Conservation (phyloP, 176 grass and related monocot genomes). For the Pontederia paniculata region DNA sequence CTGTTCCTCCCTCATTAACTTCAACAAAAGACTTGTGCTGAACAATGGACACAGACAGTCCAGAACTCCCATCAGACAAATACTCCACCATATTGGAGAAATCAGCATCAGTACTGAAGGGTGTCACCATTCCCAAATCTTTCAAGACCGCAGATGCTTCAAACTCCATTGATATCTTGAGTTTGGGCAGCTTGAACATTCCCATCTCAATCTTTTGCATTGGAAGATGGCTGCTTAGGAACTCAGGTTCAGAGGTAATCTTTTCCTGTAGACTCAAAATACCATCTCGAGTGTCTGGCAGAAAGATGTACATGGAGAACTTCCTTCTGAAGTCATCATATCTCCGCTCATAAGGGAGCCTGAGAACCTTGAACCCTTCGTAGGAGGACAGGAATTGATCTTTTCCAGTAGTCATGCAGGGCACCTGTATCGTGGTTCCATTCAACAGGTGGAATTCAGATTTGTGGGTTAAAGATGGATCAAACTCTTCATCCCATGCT, state of each 20-base stretch:
- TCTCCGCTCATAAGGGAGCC: no score
- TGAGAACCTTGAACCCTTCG: conserved; percentile 42
- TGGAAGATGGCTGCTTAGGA: conserved; percentile 24
- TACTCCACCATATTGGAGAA: conserved; percentile 34
- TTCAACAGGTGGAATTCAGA: conserved; percentile 34
- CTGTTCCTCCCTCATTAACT: conserved; percentile 57
- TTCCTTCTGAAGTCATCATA: conserved; percentile 15
- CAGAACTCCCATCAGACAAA: neutral
- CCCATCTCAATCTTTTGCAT: conserved; percentile 12
- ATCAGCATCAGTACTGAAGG: conserved; percentile 26
- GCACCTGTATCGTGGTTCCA: conserved; percentile 16
- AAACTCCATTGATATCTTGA: conserved; percentile 33
- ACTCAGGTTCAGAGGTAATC: conserved; percentile 24
- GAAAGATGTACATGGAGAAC: conserved; percentile 60
- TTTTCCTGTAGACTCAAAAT: conserved; percentile 23
- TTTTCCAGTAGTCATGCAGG: conserved; percentile 20
- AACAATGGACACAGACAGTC: conserved; percentile 15
- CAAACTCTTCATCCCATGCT: no score
- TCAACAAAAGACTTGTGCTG: conserved; percentile 45
- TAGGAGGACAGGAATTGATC: conserved; percentile 31
- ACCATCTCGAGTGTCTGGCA: conserved; percentile 31
- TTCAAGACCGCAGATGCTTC: conserved; percentile 20
- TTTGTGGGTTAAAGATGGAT: conserved; percentile 13
- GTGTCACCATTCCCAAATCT: conserved; percentile 27
- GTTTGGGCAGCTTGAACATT: conserved; percentile 40